Conservation (phyloP, 768 basidiomycete species). For the Clavulina sp. region DNA sequence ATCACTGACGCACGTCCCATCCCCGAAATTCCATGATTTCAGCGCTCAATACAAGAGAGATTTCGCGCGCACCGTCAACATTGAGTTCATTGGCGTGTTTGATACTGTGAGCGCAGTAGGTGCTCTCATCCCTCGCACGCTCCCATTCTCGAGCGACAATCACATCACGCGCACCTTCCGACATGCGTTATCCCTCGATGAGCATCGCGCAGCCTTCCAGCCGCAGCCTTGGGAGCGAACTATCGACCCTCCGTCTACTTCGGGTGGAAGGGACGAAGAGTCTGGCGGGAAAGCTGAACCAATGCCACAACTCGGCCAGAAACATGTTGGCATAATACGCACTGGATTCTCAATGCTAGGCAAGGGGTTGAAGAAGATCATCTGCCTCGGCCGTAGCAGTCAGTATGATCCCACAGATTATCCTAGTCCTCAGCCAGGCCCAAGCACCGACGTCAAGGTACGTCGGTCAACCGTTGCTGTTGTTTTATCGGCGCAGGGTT, state of each 20-base stretch:
- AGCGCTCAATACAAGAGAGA: constrained; percentile 13
- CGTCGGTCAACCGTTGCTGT: too few relatives aligned
- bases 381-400: background rate
- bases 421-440: background rate
- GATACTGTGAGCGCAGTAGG: constrained; percentile 16
- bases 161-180: constrained; percentile 13
- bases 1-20: too few relatives aligned
- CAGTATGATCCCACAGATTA: background rate
- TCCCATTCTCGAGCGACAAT: constrained; percentile 14
- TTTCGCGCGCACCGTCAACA: constrained; percentile 11
- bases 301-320: too few relatives aligned
- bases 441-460: constrained; percentile 42
- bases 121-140: constrained; percentile 10
- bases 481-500: too few relatives aligned
- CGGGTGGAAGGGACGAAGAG: too few relatives aligned
- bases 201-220: constrained; percentile 50
- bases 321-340: background rate
- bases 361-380: too few relatives aligned
- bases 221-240: constrained; percentile 40
- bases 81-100: constrained; percentile 16
- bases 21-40: too few relatives aligned
- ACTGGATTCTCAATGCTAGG: background rate
- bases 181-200: constrained; percentile 10
- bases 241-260: background rate
- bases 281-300: background rate